These are phyloP conservation scores for Plectosphaerella sp. DNA, from an alignment of 2,329 filamentous ascomycete genomes.

Conservation along the genomic window DNA sequence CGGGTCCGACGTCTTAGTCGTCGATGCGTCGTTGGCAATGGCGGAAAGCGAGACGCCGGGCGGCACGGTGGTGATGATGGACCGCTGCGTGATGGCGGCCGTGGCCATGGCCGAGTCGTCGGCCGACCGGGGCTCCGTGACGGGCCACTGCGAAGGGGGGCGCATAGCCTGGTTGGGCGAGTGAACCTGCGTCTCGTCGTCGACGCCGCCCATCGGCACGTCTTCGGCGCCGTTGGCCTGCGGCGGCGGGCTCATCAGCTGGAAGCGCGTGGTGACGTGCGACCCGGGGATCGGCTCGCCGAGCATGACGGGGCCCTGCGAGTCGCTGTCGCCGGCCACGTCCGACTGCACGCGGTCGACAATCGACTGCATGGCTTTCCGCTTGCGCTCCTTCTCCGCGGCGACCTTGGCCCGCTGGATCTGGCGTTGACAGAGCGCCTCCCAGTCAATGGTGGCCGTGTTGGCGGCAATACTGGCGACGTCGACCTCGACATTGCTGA, in stretches of 20 bases:
- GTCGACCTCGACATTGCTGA: conserved; percentile 92
- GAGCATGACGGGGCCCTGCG: conserved; percentile 53
- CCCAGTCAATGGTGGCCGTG: conserved; percentile 69
- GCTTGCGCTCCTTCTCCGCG: conserved; percentile 59
- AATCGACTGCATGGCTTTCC: conserved; percentile 54
- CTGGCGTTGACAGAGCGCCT: conserved; percentile 73
- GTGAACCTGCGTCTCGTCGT: conserved; percentile 40
- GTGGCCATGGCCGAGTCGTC: conserved; percentile 35
- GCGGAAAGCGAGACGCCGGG: conserved; percentile 54
- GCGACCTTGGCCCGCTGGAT: conserved; percentile 56
- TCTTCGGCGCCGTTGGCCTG: conserved; percentile 57
- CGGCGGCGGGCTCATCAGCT: conserved; percentile 50
- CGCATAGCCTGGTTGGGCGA: conserved; percentile 45
- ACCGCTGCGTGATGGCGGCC: conserved; percentile 54
- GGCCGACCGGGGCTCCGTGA: conserved; percentile 18
- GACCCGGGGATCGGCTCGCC: conserved; percentile 60
- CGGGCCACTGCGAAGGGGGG: conserved; percentile 33
- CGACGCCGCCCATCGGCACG: conserved; percentile 56
- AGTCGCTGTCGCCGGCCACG: conserved; percentile 45
- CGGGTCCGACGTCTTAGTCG: conserved; percentile 81
- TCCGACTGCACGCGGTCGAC: conserved; percentile 47
- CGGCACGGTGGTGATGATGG: conserved; percentile 53
- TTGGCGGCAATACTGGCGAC: conserved; percentile 71
- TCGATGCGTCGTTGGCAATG: conserved; percentile 79
- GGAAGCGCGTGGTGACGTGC: conserved; percentile 46